Evolutionary conservation across 495 filamentous ascomycete species (phyloP).

Genomic region (Daldinia childiae): DNA sequence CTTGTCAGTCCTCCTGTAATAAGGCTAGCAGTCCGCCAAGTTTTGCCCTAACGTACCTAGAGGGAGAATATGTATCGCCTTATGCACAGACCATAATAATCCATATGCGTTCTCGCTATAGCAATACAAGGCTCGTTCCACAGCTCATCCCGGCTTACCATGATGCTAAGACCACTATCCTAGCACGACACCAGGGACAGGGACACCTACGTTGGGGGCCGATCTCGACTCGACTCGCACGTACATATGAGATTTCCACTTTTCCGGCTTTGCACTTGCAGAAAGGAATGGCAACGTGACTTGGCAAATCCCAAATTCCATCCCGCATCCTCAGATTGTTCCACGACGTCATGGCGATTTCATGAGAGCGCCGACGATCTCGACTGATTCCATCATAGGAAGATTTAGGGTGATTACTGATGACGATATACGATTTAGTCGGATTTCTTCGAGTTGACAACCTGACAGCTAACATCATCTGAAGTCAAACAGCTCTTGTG

Average conservation of each 20-base stretch:
- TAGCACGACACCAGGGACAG: neutral
- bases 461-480: neutral
- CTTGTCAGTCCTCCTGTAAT: neutral
- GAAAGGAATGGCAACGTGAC: conserved; percentile 13
- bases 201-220: neutral
- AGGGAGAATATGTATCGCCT: neutral
- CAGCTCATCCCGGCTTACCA: neutral
- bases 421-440: neutral
- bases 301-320: conserved; percentile 28
- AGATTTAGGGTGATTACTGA: conserved; percentile 2
- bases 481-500: neutral
- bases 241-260: conserved; percentile 11
- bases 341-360: conserved; percentile 24
- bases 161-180: neutral
- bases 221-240: conserved; percentile 7
- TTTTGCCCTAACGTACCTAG: neutral
- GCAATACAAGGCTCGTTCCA: neutral
- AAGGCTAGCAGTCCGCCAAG: neutral
- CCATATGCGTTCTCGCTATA: neutral
- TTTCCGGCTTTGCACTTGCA: conserved; percentile 20
- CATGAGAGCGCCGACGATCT: neutral
- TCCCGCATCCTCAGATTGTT: conserved; percentile 15
- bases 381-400: conserved; percentile 15
- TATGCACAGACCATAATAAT: neutral
- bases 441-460: neutral